Evolutionary conservation across 805 yeast species (phyloP).

Genomic region (Yamadazyma philogaea): DNA sequence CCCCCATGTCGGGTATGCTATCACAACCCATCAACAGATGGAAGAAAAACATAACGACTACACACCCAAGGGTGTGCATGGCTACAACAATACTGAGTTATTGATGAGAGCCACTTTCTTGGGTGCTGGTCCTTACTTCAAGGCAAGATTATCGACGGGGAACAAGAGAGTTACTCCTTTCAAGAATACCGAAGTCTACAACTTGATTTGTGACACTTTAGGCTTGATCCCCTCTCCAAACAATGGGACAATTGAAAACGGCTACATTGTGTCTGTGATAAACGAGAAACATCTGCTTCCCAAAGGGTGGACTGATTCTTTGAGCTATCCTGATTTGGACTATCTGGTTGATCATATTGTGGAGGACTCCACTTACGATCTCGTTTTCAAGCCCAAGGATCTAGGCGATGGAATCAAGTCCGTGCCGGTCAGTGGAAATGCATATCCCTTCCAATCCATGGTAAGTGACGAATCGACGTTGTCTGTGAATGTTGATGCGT

Average conservation of each 20-base stretch:
- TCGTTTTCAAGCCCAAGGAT: slow-evolving; percentile 25
- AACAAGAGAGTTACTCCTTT: slow-evolving; percentile 54
- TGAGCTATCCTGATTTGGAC: slow-evolving; percentile 48
- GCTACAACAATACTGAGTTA: slow-evolving; percentile 73
- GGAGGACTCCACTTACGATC: slow-evolving; percentile 52
- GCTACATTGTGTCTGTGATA: slow-evolving; percentile 12
- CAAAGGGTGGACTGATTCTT: slow-evolving; percentile 45
- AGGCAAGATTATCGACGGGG: slow-evolving; percentile 26
- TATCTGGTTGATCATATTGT: slow-evolving; percentile 45
- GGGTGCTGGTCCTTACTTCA: slow-evolving; percentile 79
- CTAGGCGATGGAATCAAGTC: slow-evolving; percentile 15
- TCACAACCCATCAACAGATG: slow-evolving; percentile 61
- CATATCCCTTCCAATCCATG: slow-evolving; percentile 24
- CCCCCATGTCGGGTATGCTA: slow-evolving; percentile 77
- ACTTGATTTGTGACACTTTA: slow-evolving; percentile 67
- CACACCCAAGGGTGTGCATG: slow-evolving; percentile 76
- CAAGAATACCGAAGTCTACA: slow-evolving; percentile 68
- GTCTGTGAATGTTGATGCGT: slow-evolving; percentile 6
- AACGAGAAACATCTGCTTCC: slow-evolving; percentile 30
- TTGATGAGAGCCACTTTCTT: slow-evolving; percentile 82
- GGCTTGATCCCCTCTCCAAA: slow-evolving; percentile 49
- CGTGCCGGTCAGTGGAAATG: slow-evolving; percentile 20
- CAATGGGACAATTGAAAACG: slow-evolving; percentile 46
- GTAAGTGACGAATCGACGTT: slow-evolving; percentile 21
- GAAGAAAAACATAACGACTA: slow-evolving; percentile 47